Evolutionary conservation across 805 yeast genomes (phyloP).

Genomic region (Cyberlindnera meyerae): DNA sequence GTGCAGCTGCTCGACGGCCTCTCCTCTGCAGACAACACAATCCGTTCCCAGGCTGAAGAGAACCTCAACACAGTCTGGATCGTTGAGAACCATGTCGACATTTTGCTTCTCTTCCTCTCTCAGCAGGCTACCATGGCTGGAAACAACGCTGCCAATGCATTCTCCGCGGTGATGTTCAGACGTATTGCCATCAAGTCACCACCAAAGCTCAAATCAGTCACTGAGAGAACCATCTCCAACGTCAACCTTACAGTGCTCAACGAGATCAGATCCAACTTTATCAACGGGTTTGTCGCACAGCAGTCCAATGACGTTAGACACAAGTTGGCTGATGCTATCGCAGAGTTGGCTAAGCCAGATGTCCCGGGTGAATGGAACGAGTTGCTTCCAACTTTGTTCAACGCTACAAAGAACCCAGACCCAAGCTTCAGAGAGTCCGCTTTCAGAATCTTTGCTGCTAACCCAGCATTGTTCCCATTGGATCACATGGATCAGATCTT

Average conservation of each 20-base stretch:
- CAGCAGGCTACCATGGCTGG: constrained; percentile 66
- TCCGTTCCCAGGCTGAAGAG: constrained; percentile 76
- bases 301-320: constrained; percentile 80
- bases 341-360: constrained; percentile 80
- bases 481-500: constrained; percentile 50
- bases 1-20: constrained; percentile 57
- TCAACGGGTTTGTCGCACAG: constrained; percentile 67
- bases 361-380: constrained; percentile 68
- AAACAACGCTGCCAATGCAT: constrained; percentile 56
- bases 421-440: constrained; percentile 81
- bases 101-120: constrained; percentile 71
- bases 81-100: constrained; percentile 57
- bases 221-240: constrained; percentile 74
- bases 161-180: constrained; percentile 85
- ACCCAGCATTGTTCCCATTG: constrained; percentile 71
- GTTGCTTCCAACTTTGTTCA: constrained; percentile 66
- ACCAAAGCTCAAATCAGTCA: constrained; percentile 54
- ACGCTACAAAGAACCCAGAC: constrained; percentile 52
- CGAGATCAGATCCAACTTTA: constrained; percentile 60
- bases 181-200: constrained; percentile 81
- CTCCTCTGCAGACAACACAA: constrained; percentile 70
- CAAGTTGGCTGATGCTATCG: constrained; percentile 88
- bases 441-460: constrained; percentile 79
- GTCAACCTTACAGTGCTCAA: constrained; percentile 51
- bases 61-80: constrained; percentile 75